Evolutionary conservation across 805 yeast genomes (phyloP), one percentile per base, ranked within the genome.

Genomic region (Myxozyma udenii): DNA sequence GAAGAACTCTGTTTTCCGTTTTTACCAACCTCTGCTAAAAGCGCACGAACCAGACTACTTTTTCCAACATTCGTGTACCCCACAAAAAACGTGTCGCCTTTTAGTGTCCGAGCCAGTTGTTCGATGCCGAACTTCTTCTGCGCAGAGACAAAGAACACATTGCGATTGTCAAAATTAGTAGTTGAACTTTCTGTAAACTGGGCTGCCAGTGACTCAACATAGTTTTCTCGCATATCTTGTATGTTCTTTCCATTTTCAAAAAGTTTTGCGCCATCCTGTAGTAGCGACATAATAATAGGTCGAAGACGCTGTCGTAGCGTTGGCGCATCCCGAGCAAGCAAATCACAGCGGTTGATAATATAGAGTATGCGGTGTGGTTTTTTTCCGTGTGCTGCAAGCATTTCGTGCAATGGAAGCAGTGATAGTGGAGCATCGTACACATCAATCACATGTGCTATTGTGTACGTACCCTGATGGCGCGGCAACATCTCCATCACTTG

Each of bases 1-100:
- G n/a, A n/a, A n/a, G n/a, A n/a, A n/a, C n/a, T n/a, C 3, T 28
- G 32, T 12, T 9, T 3, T 4, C 36, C 37, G 23, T 16, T 26
- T 14, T 14, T 26, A 4, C 14, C 18, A 21, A 28, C 22, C 25
- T 28, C 47, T n/a, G 84, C 78, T 67, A 82, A 83, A 25, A 86
- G 67, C 0, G 89, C 85, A 61, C 81, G 68, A 0, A 90, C 83
- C 59, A 88, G 74, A 0, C 88, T 77, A 0, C 93, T 83, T 61
- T 87, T 87, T 55, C 96, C 96, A 1, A 91, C 88, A 62, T 95
- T 95, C 0, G 95, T 87, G 66, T 93, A 76, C 21, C 96, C 97
- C 42, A 88, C 91, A 64, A 89, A 58, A 41, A 55, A 65, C 30
- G 64, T 61, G 5, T 50, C 58, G 9, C 48, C 51, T 0, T 72